A percentile compares a stretch with the other conserved stretches of the same genome.
Conservation (phyloP, 192 early-diverging fungal species). For the Entomortierella lignicola region DNA sequence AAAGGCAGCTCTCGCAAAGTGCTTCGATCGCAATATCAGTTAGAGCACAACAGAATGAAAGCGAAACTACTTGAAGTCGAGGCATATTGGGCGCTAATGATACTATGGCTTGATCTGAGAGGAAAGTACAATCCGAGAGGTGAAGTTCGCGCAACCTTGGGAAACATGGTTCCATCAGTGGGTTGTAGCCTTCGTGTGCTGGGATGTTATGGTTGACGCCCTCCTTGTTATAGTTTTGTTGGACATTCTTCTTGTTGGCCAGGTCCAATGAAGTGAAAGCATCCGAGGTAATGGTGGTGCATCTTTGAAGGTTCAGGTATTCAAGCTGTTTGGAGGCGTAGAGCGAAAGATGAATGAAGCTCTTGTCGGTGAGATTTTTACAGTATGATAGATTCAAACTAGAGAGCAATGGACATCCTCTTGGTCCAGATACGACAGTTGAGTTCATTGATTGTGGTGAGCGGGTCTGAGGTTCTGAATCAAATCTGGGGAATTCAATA, state of each 20-base stretch:
- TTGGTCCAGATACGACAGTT: neutral
- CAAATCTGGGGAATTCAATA: neutral
- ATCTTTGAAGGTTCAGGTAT: conserved; percentile 77
- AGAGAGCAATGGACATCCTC: conserved; percentile 47
- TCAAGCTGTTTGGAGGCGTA: conserved; percentile 64
- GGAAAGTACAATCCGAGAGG: conserved; percentile 81
- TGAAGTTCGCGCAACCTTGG: conserved; percentile 62
- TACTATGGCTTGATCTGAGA: conserved; percentile 73
- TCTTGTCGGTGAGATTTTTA: conserved; percentile 76
- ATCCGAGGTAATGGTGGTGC: conserved; percentile 76
- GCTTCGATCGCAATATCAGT: conserved; percentile 66
- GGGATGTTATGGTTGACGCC: neutral
- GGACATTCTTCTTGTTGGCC: neutral
- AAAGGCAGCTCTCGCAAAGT: conserved; percentile 52
- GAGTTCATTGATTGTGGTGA: neutral
- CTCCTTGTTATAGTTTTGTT: conserved; percentile 40
- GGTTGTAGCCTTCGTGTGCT: conserved; percentile 10
- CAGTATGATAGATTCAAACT: conserved; percentile 74
- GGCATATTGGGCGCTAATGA: conserved; percentile 66
- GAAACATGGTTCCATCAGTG: conserved; percentile 34
- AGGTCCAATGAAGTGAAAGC: conserved; percentile 61
- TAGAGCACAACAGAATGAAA: conserved; percentile 83
- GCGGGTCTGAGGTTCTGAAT: neutral
- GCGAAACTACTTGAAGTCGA: conserved; percentile 61
- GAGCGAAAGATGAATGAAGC: conserved; percentile 60